Conservation (phyloP, 495 filamentous ascomycete genomes). For the Polyplosphaeria fusca region DNA sequence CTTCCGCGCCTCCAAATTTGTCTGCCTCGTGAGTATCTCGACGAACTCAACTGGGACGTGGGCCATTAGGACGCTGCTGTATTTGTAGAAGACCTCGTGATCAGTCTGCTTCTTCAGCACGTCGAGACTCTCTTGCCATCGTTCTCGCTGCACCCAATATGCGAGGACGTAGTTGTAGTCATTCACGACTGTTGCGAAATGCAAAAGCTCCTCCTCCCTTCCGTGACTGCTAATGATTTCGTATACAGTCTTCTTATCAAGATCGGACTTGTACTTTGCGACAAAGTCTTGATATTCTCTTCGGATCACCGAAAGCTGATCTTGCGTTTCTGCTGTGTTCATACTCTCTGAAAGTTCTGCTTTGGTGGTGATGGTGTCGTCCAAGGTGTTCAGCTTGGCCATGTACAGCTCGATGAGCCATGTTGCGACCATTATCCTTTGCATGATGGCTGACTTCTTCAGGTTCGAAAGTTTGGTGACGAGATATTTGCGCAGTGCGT, state of each 20-base stretch:
- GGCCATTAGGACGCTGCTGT: constrained; percentile 92
- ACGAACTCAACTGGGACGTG: constrained; percentile 78
- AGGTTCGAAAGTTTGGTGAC: constrained; percentile 75
- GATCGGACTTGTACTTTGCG: constrained; percentile 73
- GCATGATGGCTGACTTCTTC: constrained; percentile 84
- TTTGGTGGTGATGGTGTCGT: constrained; percentile 89
- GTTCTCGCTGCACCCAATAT: constrained; percentile 96
- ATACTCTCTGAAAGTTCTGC: constrained; percentile 73
- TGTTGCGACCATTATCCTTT: constrained; percentile 87
- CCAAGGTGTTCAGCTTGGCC: constrained; percentile 91
- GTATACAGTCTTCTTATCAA: constrained; percentile 89
- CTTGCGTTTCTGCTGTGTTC: constrained; percentile 64
- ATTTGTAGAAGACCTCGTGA: constrained; percentile 89
- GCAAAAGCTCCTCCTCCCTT: constrained; percentile 85
- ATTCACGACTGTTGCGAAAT: constrained; percentile 79
- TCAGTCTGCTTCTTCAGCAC: constrained; percentile 90
- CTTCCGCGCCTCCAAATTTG: constrained; percentile 78
- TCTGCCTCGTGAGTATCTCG: constrained; percentile 90
- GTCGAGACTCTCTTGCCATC: constrained; percentile 84
- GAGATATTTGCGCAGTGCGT: constrained; percentile 88
- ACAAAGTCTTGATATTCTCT: constrained; percentile 86
- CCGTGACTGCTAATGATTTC: constrained; percentile 95
- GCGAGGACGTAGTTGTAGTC: constrained; percentile 93
- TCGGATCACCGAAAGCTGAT: constrained; percentile 65
- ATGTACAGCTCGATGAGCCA: constrained; percentile 97